Evolutionary conservation across 768 basidiomycete species (phyloP), one percentile per base, ranked within the genome.

Genomic region (Lactarius trivialis): DNA sequence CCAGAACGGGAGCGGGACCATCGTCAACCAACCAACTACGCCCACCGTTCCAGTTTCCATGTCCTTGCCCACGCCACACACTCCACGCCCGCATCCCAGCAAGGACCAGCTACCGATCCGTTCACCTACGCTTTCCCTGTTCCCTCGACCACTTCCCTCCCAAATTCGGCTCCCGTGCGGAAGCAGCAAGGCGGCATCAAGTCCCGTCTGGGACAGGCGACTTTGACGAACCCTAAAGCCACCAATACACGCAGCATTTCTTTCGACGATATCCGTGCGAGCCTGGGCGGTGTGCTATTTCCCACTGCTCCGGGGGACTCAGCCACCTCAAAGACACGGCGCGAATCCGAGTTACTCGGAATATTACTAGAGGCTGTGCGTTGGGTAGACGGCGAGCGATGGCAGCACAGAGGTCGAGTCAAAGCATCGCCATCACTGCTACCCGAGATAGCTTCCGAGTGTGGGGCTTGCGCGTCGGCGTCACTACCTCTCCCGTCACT

Each of bases 261-360:
- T 28, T 67, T 67, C 58, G 60, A 66, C 19, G 65, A 67, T n/a
- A 59, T 67, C 21, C 65, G 60, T 34, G 48, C 53, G n/a, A 56
- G 65, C 37, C 60, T 66, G 55, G 60, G 61, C 36, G 60, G 56
- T 30, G 28, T 43, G n/a, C 65, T 67, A 12, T 67, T 67, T 30
- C 58, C 65, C 9, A 37, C 43, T 5, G 51, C 45, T 9, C 55
- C 49, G 21, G 60, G 55, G 14, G 55, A 60, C 26, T 54, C 60
- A 7, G 36, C 28, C 26, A 21, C 45, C 4, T 53, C 63, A 21
- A 58, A 51, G 62, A 55, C 61, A 21, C 57, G 54, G 24, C 58
- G 65, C 51, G 66, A 62, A 45, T 53, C 51, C 15, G 64, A 65
- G 50, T 28, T 60, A 24, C 59, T 62, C 43, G 60, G 33, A 21